Base-by-base conservation (phyloP, 176 grass and related monocot genomes). In the Raddia guianensis region DNA sequence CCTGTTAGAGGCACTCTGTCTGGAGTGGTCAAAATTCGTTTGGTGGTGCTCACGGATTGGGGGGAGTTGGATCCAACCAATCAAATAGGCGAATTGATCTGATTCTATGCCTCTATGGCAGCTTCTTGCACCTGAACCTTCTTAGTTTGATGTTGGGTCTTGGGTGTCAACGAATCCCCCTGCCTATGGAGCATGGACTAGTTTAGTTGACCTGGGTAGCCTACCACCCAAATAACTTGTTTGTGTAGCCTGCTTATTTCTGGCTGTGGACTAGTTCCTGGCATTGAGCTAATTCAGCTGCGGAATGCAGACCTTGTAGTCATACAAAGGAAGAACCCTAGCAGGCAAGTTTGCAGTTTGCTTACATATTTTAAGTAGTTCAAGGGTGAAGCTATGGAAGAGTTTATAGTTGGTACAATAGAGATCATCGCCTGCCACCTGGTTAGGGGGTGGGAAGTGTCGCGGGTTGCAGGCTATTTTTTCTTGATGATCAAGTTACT, bases 161-260 rank as follows among this genome's bases (percentile, higher is more conserved):
- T 55, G 33, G 48, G 55, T 47, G 55, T 15, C n/a, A 77, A 64
- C 40, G 42, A 76, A 8, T 87, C 65, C 49, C 65, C 49, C 42
- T 63, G 63, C 34, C 7, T 15, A 51, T 87, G 54, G 52, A 69
- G n/a, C 58, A 34, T 87, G 54, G 52, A 69, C 13, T 67, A 34
- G 63, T 37, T 59, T 10, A 44, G 34, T 18, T 68, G 62, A 21
- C n/a, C 42, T 75, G 45, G 61, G 75, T 52, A 68, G 6, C 52
- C 34, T 27, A 81, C 53, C 53, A 6, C 10, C 9, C 0, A 2
- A 14, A 56, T 9, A 8, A 57, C 3, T 49, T 66, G 16, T 20
- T 78, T 78, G 62, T 66, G 76, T 13, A 78, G 35, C 62, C 37
- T 52, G 45, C 47, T 37, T 74, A 5, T 70, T 49, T 54, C 35